Evolutionary conservation across 352 stramenopile genomes (phyloP), one percentile per base, ranked within the genome.

Genomic region (Pythium aristosporum): DNA sequence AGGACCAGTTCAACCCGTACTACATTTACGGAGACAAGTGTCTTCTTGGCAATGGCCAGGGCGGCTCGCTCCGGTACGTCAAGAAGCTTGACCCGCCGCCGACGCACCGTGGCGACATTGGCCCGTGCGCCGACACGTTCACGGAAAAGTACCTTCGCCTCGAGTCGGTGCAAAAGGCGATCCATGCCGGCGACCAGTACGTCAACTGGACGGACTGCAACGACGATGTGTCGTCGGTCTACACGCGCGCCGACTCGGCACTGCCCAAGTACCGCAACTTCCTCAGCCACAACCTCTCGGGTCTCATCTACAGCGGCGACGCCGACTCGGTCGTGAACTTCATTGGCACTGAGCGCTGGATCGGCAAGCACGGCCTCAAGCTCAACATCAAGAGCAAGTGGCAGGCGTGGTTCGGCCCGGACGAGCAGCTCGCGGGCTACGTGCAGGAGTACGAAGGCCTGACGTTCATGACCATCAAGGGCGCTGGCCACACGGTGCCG

Each of bases 401-500:
- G 84, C 62, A 62, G 34, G 78, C 84, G 15, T 92, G 84, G 84
- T 90, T 90, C 51, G 82, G 82, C 20, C 80, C 82, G 1, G 84
- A 91, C 67, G 59, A 74, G 60, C 91, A 98, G 68, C 77, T 97
- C 63, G 91, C 79, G 10, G 91, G 91, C 16, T 92, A 97, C 69
- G 75, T 92, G 20, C 81, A 96, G 56, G 83, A 90, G 65, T 98
- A 88, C 69, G 69, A 96, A 1, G 86, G 82, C 5, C 54, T 98
- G 16, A 86, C 78, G 6, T 98, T 96, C 77, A 79, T 96, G 58
- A 98, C 92, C 0, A 92, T 98, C 67, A 94, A 96, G 61, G 92
- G 91, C 16, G 88, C 89, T 16, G 94, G 94, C 2, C 91, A 98
- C 73, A 95, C 97, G 82, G 92, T 97, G 50, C 81, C 81, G 1